Evolutionary conservation across 306 rosid species (phyloP), one percentile per base, ranked within the genome.

Genomic region (Carpinus viminea): DNA sequence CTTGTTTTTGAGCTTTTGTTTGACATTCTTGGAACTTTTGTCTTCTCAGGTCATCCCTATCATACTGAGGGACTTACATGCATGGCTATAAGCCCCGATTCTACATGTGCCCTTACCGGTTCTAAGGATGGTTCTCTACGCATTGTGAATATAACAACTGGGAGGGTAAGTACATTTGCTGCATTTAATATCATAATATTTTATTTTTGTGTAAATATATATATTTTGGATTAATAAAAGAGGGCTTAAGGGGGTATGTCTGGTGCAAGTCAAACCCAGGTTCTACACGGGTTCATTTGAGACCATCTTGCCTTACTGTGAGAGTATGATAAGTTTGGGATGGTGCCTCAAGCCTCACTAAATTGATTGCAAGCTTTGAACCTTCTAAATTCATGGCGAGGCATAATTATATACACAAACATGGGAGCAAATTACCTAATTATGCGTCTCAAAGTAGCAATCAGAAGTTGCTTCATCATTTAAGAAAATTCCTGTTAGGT

Each of bases 41-140:
- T 88, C 55, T 78, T 74, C 75, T 85, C 53, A 74, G 99, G 98
- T 59, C 90, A 95, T 76, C 97, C 93, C 2, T 93, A 88, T 88
- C 98, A 95, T 70, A 81, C 90, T 4, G 84, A 86, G 77, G 97
- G 91, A 57, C 74, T 95, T 86, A 93, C 98, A 72, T 93, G 94
- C 75, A 82, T 95, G 90, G 81, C 98, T 31, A 83, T 95, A 76
- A 91, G 84, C 86, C 83, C 94, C 34, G 90, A 86, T 82, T 95
- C 98, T 28, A 78, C 87, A 41, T 86, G 90, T 68, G 97, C 93
- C 38, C 79, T 93, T 68, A 84, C 98, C 75, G 98, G 98, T 84
- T 90, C 98, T 57, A 85, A 79, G 84, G 97, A 95, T 86, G 92
- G 96, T 65, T 93, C 95, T 77, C 86, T 86, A 52, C 93, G 83